phyloP scores from a whole-genome alignment of 2,329 filamentous ascomycete genomes.

The Pseudogymnoascus sp. region DNA sequence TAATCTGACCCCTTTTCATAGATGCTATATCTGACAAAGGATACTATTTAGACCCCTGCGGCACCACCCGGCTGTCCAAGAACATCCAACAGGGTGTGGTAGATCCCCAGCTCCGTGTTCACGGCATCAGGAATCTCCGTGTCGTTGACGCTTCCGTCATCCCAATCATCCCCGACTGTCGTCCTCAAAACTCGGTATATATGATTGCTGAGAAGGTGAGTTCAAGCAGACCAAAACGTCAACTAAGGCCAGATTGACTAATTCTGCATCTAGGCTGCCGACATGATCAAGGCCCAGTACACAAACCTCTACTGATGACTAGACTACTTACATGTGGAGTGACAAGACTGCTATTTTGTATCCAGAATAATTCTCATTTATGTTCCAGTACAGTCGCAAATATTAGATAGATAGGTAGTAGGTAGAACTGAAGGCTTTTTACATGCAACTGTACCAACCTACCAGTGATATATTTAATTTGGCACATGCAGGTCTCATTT shows the following conservation, averaged over 20 bases:
- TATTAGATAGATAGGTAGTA: not conserved
- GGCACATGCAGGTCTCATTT: not conserved
- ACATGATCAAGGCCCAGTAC: slow-evolving; percentile 40
- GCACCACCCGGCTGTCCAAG: slow-evolving; percentile 46
- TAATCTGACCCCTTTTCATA: slow-evolving; percentile 13
- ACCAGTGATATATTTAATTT: not conserved
- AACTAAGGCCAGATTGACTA: not conserved
- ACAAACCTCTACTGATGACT: slow-evolving; percentile 24
- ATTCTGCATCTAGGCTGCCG: slow-evolving; percentile 27
- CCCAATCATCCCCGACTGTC: slow-evolving; percentile 46
- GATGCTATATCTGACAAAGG: not conserved
- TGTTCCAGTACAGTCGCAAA: not conserved
- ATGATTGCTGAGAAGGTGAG: slow-evolving; percentile 52
- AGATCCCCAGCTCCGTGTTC: slow-evolving; percentile 41
- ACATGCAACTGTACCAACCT: not conserved
- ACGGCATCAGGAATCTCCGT: slow-evolving; percentile 44
- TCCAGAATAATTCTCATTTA: not conserved
- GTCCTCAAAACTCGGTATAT: slow-evolving; percentile 54
- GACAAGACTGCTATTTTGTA: not conserved
- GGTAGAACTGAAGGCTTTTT: not conserved
- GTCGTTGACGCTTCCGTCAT: slow-evolving; percentile 49
- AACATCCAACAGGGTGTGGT: slow-evolving; percentile 44
- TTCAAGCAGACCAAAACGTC: slow-evolving; percentile 11
- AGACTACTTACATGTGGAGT: not conserved
- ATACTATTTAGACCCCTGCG: slow-evolving; percentile 39